Evolutionary conservation across 2,329 filamentous ascomycete species (phyloP), one percentile per base, ranked within the genome.

Genomic region (Hypoxylon sp.): DNA sequence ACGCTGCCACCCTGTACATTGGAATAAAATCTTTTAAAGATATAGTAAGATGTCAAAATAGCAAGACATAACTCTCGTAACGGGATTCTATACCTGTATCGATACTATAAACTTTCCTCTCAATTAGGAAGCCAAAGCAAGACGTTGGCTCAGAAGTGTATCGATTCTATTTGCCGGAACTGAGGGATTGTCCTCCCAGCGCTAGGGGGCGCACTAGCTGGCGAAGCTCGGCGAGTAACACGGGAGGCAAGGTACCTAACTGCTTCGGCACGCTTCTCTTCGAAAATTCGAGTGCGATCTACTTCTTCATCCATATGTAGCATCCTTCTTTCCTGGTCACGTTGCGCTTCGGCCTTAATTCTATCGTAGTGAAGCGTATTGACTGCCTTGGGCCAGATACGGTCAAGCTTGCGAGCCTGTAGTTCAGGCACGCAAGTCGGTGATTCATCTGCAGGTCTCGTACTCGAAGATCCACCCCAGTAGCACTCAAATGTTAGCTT

Each of bases 401-500:
- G 77, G 71, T 89, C 86, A 3, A 89, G 81, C 58, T 78, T 81
- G 32, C 78, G 76, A 2, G 85, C 84, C 2, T 81, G 68, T 0
- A 75, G 58, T 1, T 80, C 74, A 14, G 81, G 62, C 1, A 83
- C 82, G 5, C 71, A 84, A 60, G 57, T 79, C 70, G 76, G 71
- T 52, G 71, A 77, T 32, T 83, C 81, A 41, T 77, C 73, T 13
- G 71, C 49, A 5, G 73, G 76, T 13, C 85, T 81, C 1, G 79
- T 70, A 48, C 73, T 75, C 4, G 85, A 81, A 4, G 88, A 88
- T 13, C 83, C 86, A 57, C 86, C 86, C 83, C 87, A 89, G 59
- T 79, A 81, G 76, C 87, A 89, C 43, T 81, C 81, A 72, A 89
- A 89, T 9, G 77, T 74, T 9, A 89, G 77, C 61, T 81, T 84